Evolutionary conservation across 805 yeast species (phyloP).

Genomic region (Yarrowia divulgata): DNA sequence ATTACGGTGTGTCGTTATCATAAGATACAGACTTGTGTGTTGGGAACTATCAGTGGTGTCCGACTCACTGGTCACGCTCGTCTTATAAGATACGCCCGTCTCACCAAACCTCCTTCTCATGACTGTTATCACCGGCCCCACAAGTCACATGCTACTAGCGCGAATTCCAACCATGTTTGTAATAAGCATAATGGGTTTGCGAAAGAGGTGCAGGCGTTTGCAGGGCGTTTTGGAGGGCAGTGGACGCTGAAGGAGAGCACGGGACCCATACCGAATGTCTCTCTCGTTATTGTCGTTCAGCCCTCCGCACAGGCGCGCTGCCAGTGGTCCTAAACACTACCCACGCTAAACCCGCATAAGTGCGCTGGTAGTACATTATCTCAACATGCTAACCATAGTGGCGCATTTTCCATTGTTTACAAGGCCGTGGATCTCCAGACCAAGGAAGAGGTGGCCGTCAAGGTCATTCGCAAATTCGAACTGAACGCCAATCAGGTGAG

Average conservation of each 20-base stretch:
- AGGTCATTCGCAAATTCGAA: conserved; percentile 69
- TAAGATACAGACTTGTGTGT: too few relatives aligned
- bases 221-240: background rate
- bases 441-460: conserved; percentile 69
- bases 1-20: too few relatives aligned
- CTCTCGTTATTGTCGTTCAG: too few relatives aligned
- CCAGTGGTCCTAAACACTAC: background rate
- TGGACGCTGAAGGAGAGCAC: too few relatives aligned
- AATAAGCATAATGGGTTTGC: conserved; percentile 20
- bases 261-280: too few relatives aligned
- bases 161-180: conserved; percentile 13
- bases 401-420: conserved; percentile 89
- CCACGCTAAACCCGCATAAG: conserved; percentile 17
- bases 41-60: too few relatives aligned
- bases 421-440: conserved; percentile 63
- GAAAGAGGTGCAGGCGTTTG: conserved; percentile 3
- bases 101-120: too few relatives aligned
- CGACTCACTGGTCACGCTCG: too few relatives aligned
- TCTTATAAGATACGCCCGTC: too few relatives aligned
- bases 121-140: background rate
- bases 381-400: conserved; percentile 50
- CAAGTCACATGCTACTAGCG: conserved; percentile 17
- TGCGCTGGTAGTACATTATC: conserved; percentile 10
- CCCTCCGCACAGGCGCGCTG: too few relatives aligned
- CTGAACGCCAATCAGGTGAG: conserved; percentile 52